phyloP scores from a whole-genome alignment of 139 green algal species.

The Chlamydomonas eustigma region DNA sequence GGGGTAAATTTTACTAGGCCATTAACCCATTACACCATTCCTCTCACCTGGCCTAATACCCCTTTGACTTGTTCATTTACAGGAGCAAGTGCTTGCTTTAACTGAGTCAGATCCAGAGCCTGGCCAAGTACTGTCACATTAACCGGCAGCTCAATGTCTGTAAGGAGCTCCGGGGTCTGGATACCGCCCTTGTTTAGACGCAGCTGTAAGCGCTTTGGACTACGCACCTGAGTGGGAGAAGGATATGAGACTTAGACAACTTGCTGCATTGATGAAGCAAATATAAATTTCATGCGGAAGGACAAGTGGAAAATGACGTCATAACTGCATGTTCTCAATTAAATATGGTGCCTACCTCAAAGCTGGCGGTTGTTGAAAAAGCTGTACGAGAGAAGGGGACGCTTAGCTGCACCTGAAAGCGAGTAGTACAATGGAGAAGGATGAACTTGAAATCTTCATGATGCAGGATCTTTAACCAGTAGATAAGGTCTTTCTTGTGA shows the following conservation, averaged over 20 bases:
- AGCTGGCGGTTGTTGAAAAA: conserved; percentile 61
- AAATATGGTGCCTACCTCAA: conserved; percentile 55
- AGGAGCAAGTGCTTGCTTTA: conserved; percentile 53
- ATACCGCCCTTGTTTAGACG: conserved; percentile 60
- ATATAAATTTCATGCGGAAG: too few relatives aligned
- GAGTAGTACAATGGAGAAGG: too few relatives aligned
- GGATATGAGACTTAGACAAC: too few relatives aligned
- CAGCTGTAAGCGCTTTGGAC: conserved; percentile 82
- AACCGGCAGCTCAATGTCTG: conserved; percentile 64
- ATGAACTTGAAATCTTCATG: too few relatives aligned
- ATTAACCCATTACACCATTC: neutral
- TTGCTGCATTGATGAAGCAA: too few relatives aligned
- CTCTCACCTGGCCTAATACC: conserved; percentile 15
- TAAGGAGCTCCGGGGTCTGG: conserved; percentile 64
- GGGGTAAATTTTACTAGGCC: too few relatives aligned
- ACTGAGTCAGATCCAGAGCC: conserved; percentile 58
- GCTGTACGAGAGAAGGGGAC: conserved; percentile 52
- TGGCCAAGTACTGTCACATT: conserved; percentile 70
- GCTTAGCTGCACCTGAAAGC: conserved; percentile 28
- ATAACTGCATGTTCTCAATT: too few relatives aligned
- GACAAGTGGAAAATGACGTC: too few relatives aligned
- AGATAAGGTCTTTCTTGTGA: too few relatives aligned
- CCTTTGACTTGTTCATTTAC: conserved; percentile 33
- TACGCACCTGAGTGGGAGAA: conserved; percentile 26
- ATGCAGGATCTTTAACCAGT: too few relatives aligned